Evolutionary conservation across 441 rosid genomes (phyloP).

Genomic region (Populus hybrid): DNA sequence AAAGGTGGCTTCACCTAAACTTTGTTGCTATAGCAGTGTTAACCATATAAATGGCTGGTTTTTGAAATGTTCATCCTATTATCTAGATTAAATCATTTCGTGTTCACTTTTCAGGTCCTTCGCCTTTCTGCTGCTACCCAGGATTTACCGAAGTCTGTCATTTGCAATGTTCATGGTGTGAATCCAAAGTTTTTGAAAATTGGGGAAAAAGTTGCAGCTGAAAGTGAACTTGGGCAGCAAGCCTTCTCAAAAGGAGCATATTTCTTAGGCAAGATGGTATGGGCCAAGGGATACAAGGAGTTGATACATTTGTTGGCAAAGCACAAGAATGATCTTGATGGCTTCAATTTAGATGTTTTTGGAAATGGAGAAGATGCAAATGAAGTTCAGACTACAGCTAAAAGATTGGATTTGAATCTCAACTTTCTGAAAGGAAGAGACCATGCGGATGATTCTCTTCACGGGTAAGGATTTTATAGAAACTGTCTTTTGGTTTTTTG

Average conservation of each 20-base stretch:
- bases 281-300: slow-evolving; percentile 99
- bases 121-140: slow-evolving; percentile 97
- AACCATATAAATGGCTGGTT: neutral
- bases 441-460: slow-evolving; percentile 93
- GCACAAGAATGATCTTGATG: slow-evolving; percentile 75
- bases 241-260: slow-evolving; percentile 96
- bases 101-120: slow-evolving; percentile 57
- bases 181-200: slow-evolving; percentile 90
- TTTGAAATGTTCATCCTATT: slow-evolving; percentile 9
- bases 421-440: slow-evolving; percentile 89
- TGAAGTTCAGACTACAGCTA: slow-evolving; percentile 78
- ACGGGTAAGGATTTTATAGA: slow-evolving; percentile 48
- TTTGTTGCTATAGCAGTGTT: neutral
- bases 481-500: slow-evolving; percentile 2
- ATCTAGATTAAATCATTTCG: neutral
- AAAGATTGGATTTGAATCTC: slow-evolving; percentile 65
- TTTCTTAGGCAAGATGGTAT: slow-evolving; percentile 96
- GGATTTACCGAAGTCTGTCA: slow-evolving; percentile 82
- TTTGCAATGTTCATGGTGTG: slow-evolving; percentile 97
- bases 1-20: slow-evolving; percentile 3
- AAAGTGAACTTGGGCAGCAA: slow-evolving; percentile 82
- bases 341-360: slow-evolving; percentile 82
- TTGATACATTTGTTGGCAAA: slow-evolving; percentile 77
- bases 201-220: slow-evolving; percentile 81
- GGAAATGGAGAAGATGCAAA: slow-evolving; percentile 96